Base-by-base conservation (phyloP, 2,329 filamentous ascomycete genomes). In the Diaporthe ampelina region DNA sequence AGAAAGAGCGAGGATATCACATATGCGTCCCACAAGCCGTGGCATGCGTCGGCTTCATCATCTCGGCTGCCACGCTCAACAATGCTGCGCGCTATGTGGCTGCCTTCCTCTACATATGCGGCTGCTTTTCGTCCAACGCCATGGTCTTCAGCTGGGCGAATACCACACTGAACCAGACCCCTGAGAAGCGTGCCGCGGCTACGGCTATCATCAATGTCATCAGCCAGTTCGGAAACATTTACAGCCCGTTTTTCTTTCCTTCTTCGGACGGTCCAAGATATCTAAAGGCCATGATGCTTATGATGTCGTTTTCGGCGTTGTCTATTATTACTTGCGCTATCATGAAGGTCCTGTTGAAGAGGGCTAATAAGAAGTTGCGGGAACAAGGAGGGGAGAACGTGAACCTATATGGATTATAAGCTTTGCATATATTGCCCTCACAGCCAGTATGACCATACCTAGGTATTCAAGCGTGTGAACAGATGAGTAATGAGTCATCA, bases 71-170 rank as follows among this genome's bases (percentile, higher is more conserved):
- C 1, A 82, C 81, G 0, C 77, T 81, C 6, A 82, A 81, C 37
- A 80, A 79, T 0, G 76, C 78, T 3, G 81, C 80, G 0, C 76
- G 82, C 0, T 84, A 84, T 32, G 73, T 81, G 0, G 77, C 81
- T 1, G 83, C 81, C 73, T 83, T 83, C 70, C 76, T 83, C 10
- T 83, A 83, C 17, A 80, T 82, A 2, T 79, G 77, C 10, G 83
- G 82, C 2, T 81, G 82, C 4, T 82, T 82, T 32, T 79, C 81
- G 1, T 85, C 85, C 43, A 86, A 86, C 77, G 82, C 81, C 0
- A 81, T 86, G 76, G 84, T 85, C 21, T 78, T 86, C 1, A 84
- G 84, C 17, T 87, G 85, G 85, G 84, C 84, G 0, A 81, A 80
- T 0, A 79, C 81, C 0, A 85, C 84, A 0, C 82, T 85, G 7